Base-by-base conservation (phyloP, 2,329 filamentous ascomycete genomes). In the Colletotrichum viniferum region DNA sequence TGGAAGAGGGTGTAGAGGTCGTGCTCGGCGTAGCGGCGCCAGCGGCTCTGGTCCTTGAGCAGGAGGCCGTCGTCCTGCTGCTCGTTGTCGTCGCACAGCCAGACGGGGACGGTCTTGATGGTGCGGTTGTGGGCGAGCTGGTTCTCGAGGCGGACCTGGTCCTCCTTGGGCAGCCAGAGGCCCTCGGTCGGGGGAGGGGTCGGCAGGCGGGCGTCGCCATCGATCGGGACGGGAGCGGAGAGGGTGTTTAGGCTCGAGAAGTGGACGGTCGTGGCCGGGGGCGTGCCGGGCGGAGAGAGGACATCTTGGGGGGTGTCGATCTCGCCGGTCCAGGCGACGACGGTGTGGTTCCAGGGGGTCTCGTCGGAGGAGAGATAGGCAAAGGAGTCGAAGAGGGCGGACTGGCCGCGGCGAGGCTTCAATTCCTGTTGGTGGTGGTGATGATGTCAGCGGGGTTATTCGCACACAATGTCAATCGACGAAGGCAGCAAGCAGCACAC, bases 251-350 rank as follows among this genome's bases (percentile, higher is more conserved):
- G 84, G 13, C 92, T 88, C 8, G 88, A 86, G 24, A 88, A 83
- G 78, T 88, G 83, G n/a, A 89, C 84, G 10, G 89, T 87, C 13
- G 87, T 86, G 77, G 87, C 84, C 4, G 87, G 86, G 32, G 89
- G 88, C 0, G 87, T 88, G 69, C 85, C 84, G 21, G 88, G 87
- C 3, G 88, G 85, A 7, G 88, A 87, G 14, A 86, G 77, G 24
- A 83, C 81, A 60, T 90, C 87, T 55, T 81, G 77, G 4, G 88
- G 85, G 5, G 84, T 86, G 73, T 93, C 91, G 74, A 96, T 94
- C 84, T 98, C 96, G 74, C 96, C 96, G 4, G 96, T 98, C 96
- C 96, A 98, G 61, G 95, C 96, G 69, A 98, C 94, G 7, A 98
- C 90, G 1, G 93, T 97, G 86, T 98, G 96, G 80, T 96, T 95